Evolutionary conservation across 257 asterid genomes (phyloP), one percentile per base, ranked within the genome.

Genomic region (Rubia yunnanensis): DNA sequence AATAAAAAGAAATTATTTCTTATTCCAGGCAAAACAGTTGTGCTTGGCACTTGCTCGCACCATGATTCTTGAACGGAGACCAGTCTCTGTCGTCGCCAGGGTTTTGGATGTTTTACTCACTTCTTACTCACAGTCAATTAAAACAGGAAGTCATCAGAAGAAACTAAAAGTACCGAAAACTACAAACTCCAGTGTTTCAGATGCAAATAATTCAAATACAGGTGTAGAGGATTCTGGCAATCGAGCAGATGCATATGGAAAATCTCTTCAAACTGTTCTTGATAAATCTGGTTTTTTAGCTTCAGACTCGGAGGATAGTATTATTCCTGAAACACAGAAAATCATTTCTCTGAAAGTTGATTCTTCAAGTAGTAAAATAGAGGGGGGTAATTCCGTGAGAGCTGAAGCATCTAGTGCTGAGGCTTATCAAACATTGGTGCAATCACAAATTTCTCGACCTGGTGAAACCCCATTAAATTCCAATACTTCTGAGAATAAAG

Each of bases 11-110:
- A 15, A 3, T 52, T 10, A 23, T 62, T 48, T 53, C 7, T 65
- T 66, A 70, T 80, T 77, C 71, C 91, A 92, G 99, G 97, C 96
- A 61, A 92, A 90, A 78, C 85, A 82, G 41, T 80, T 89, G 79
- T 86, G 94, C 77, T 77, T 92, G 83, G 69, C 75, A 20, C 79
- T 88, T 38, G 72, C 76, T 60, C 84, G 90, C 71, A 76, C 92
- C 49, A 72, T 75, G 75, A 87, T 92, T 67, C 84, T 92, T 73
- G 99, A 92, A 79, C 75, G 97, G 71, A 86, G 89, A 76, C 94
- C 97, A 23, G 79, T 89, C 24, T 70, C 92, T 17, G 59, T 81
- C 69, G 96, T 89, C 58, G 70, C 92, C 59, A 82, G 70, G 80
- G 96, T 86, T 49, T 78, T 92, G 58, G 83, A 80, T 73, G 79